Conservation (phyloP, 768 basidiomycete species). For the Tylopilus balloui region DNA sequence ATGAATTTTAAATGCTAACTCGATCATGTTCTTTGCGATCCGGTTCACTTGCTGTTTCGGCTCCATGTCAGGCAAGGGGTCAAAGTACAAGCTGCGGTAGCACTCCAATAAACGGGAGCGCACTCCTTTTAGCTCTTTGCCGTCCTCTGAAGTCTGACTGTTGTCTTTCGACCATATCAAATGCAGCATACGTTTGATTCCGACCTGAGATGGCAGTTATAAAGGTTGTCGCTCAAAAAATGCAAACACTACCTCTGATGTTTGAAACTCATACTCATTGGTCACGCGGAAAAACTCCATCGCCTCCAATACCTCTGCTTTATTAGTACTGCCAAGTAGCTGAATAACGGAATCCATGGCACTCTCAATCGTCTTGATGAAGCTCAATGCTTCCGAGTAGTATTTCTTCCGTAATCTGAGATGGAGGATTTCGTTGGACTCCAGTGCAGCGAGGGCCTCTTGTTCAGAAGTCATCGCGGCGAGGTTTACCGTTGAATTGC, state of each 20-base stretch:
- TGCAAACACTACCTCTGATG: conserved; percentile 55
- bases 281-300: conserved; percentile 89
- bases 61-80: conserved; percentile 65
- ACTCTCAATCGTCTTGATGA: conserved; percentile 66
- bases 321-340: conserved; percentile 81
- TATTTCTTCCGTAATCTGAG: conserved; percentile 79
- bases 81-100: conserved; percentile 86
- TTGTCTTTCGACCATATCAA: conserved; percentile 97
- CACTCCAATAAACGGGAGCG: conserved; percentile 84
- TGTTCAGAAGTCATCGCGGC: conserved; percentile 67
- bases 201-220: conserved; percentile 44
- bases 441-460: conserved; percentile 61
- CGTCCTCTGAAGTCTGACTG: conserved; percentile 68
- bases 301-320: conserved; percentile 75
- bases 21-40: conserved; percentile 95
- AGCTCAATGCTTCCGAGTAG: conserved; percentile 77
- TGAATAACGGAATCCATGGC: conserved; percentile 71
- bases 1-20: conserved; percentile 46
- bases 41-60: conserved; percentile 85
- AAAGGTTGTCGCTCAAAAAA: not conserved
- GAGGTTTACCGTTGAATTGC: conserved; percentile 70
- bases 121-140: conserved; percentile 81
- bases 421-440: conserved; percentile 60
- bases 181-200: conserved; percentile 95
- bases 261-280: conserved; percentile 74